Evolutionary conservation across 192 early-diverging fungal species (phyloP).

Genomic region (Backusella morwellensis): DNA sequence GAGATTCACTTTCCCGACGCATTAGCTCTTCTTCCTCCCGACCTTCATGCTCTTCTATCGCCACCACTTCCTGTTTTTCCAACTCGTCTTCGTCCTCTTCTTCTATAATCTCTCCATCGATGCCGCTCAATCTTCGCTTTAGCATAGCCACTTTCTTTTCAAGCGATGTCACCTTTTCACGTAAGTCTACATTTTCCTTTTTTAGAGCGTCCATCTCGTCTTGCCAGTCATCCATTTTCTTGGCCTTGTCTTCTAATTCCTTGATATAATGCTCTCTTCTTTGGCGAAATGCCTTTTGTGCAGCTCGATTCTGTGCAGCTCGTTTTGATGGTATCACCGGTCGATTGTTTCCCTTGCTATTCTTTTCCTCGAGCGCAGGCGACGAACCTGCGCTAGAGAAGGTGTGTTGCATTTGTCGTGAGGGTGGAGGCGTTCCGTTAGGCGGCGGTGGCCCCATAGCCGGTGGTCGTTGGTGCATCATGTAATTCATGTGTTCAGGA

Average conservation of each 20-base stretch:
- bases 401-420: background rate
- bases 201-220: constrained; percentile 21
- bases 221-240: constrained; percentile 48
- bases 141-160: constrained; percentile 5
- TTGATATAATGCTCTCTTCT: constrained; percentile 80
- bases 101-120: background rate
- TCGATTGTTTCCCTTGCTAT: background rate
- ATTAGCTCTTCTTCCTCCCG: background rate
- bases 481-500: background rate
- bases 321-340: constrained; percentile 57
- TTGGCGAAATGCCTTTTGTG: constrained; percentile 89
- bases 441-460: background rate
- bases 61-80: background rate
- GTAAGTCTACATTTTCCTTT: constrained; percentile 26
- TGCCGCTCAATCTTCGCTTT: background rate
- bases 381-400: background rate
- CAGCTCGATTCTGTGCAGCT: constrained; percentile 87
- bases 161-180: background rate
- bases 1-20: background rate
- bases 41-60: background rate
- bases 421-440: background rate
- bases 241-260: constrained; percentile 72
- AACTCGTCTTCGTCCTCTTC: background rate
- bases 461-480: background rate
- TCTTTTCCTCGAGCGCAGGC: background rate